Evolutionary conservation across 106 monocot species (phyloP).

Genomic region (Triglochin maritima): DNA sequence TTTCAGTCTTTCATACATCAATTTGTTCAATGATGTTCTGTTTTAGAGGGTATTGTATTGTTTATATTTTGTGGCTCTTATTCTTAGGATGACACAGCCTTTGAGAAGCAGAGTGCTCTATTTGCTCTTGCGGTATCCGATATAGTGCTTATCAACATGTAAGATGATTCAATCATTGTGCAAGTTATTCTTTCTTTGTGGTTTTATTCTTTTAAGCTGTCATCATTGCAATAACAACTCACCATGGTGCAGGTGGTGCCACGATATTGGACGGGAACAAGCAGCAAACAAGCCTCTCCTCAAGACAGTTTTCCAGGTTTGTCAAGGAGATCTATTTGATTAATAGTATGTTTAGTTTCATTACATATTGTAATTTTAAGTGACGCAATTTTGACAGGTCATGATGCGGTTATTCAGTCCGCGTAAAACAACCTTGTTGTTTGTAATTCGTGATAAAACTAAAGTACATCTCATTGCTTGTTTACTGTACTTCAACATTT

Average conservation of each 20-base stretch:
- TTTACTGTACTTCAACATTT: conserved; percentile 5
- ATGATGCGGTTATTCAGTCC: conserved; percentile 98
- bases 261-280: conserved; percentile 97
- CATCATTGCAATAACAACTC: not conserved
- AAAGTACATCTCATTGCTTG: conserved; percentile 27
- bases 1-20: not conserved
- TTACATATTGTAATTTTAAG: conserved; percentile 5
- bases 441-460: conserved; percentile 96
- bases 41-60: not conserved
- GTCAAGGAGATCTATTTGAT: not conserved
- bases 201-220: not conserved
- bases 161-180: conserved; percentile 17
- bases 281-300: conserved; percentile 98
- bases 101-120: conserved; percentile 98
- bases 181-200: not conserved
- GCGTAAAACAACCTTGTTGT: conserved; percentile 86
- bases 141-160: conserved; percentile 96
- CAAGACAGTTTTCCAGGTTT: conserved; percentile 95
- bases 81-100: conserved; percentile 94
- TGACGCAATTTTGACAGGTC: conserved; percentile 29
- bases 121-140: conserved; percentile 97
- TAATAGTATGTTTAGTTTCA: not conserved
- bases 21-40: not conserved
- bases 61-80: not conserved
- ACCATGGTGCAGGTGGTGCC: conserved; percentile 74